Evolutionary conservation across 192 early-diverging fungal genomes (phyloP).

Genomic region (Fimicolochytrium jonesii): DNA sequence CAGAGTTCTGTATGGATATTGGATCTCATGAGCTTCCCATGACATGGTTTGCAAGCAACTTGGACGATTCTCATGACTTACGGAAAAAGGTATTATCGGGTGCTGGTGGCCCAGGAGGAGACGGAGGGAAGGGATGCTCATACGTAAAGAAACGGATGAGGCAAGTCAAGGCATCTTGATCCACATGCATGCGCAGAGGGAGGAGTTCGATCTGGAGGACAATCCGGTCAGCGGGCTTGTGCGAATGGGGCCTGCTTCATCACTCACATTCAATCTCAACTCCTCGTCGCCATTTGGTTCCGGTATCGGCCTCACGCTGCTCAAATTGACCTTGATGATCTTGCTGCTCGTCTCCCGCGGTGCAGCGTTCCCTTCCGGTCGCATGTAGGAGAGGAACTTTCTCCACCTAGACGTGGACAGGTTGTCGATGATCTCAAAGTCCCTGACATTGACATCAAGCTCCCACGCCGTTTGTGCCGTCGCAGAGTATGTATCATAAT

Average conservation of each 20-base stretch:
- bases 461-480: slow-evolving; percentile 44
- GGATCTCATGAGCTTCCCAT: too few relatives aligned
- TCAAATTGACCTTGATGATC: slow-evolving; percentile 61
- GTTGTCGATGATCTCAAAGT: slow-evolving; percentile 76
- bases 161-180: slow-evolving; percentile 89
- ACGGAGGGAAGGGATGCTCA: background rate
- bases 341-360: slow-evolving; percentile 60
- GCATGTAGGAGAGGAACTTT: slow-evolving; percentile 71
- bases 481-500: slow-evolving; percentile 49
- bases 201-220: slow-evolving; percentile 53
- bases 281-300: slow-evolving; percentile 48
- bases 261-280: slow-evolving; percentile 51
- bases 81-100: slow-evolving; percentile 32
- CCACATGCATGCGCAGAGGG: slow-evolving; percentile 83
- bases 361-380: slow-evolving; percentile 45
- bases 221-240: background rate
- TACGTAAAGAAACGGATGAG: slow-evolving; percentile 76
- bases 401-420: slow-evolving; percentile 67
- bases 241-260: background rate
- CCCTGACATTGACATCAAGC: slow-evolving; percentile 46
- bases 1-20: slow-evolving; percentile 58
- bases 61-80: too few relatives aligned
- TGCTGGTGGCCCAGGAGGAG: background rate
- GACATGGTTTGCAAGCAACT: too few relatives aligned
- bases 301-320: slow-evolving; percentile 54